Evolutionary conservation across 176 grass and related monocot genomes (phyloP).

Genomic region (Lolium multiflorum): DNA sequence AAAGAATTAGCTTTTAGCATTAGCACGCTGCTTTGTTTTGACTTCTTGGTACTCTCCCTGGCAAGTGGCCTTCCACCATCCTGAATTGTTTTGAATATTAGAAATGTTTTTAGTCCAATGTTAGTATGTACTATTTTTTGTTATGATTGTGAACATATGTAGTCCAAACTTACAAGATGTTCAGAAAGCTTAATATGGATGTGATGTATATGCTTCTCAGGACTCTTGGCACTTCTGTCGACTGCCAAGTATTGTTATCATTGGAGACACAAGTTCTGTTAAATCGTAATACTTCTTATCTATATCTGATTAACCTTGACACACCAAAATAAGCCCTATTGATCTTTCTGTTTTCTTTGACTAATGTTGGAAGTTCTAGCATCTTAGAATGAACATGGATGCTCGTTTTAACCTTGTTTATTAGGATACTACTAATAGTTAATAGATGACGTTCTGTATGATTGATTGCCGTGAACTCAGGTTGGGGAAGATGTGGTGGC

Average conservation of each 20-base stretch:
- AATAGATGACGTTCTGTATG: not conserved
- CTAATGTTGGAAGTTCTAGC: not conserved
- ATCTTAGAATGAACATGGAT: not conserved
- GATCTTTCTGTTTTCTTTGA: not conserved
- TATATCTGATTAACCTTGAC: not conserved
- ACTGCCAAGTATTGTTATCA: not conserved
- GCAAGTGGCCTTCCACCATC: not conserved
- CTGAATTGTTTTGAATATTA: not conserved
- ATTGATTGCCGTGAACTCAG: conserved; percentile 54
- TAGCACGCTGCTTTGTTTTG: not conserved
- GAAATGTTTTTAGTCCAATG: not conserved
- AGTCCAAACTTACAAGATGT: not conserved
- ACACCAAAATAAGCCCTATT: not conserved
- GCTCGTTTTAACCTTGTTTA: conserved; percentile 10
- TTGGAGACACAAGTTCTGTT: not conserved
- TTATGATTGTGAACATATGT: not conserved
- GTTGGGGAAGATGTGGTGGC: conserved; percentile 87
- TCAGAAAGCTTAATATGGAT: conserved; percentile 8
- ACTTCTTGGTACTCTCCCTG: not conserved
- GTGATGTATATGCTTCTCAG: not conserved
- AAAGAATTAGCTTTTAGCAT: conserved; percentile 4
- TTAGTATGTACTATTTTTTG: not conserved
- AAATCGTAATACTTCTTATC: not conserved
- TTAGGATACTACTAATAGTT: not conserved
- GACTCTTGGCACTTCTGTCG: conserved; percentile 3